Evolutionary conservation across 345 rosid species (phyloP), one percentile per base, ranked within the genome.

Genomic region (Eucalyptus albens): DNA sequence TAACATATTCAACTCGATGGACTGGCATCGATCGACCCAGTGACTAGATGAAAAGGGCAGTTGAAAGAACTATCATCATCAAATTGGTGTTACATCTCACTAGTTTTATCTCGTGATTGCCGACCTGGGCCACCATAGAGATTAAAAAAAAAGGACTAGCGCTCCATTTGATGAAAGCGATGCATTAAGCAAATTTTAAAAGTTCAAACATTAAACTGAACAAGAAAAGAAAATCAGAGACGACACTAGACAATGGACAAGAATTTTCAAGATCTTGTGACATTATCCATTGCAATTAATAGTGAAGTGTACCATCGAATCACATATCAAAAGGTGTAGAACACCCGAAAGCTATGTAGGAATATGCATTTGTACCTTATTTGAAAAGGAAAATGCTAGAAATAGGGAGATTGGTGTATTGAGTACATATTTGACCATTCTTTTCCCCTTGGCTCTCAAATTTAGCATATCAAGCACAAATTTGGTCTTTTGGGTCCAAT

Each of bases 1-100:
- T 59, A 59, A 59, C n/a, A 59, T 27, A 59, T 59, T 59, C 7
- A 59, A 3, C n/a, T 59, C 14, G 29, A 26, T 59, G n/a, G 65
- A 27, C 65, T 1, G 6, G 65, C 15, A 26, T 26, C 4, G 7
- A 14, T 4, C 2, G 4, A 4, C 14, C 7, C 0, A 4, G 2
- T 27, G 31, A 2, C 67, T 60, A 60, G 69, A 62, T 27, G 15
- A 62, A 27, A 62, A 62, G 4, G 69, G 9, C 17, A 0, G 3
- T 29, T 62, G 4, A 27, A 27, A 27, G 7, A 62, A 62, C 69
- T 62, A 67, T 67, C 4, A 3, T 31, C 40, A 67, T 67, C 40
- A 10, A 31, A 33, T 67, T 67, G 40, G 11, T 67, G 22, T 67
- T 31, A 67, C 40, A 15, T 65, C 77, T n/a, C 40, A 15, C 40